Evolutionary conservation across 2,329 filamentous ascomycete genomes (phyloP), one percentile per base, ranked within the genome.

Genomic region (Colletotrichum acutatum): DNA sequence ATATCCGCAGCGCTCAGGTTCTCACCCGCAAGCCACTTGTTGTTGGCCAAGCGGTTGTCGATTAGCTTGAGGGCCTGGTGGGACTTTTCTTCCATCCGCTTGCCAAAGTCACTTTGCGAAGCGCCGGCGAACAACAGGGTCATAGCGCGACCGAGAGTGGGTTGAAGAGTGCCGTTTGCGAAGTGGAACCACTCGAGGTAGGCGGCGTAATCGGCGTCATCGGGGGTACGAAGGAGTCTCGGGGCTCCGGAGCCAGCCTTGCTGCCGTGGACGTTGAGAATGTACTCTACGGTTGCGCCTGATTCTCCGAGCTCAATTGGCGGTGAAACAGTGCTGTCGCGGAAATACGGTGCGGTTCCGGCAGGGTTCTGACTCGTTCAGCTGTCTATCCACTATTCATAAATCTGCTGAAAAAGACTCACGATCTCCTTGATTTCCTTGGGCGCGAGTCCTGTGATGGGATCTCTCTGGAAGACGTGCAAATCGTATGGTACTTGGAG

Each of bases 121-220:
- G 85, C 83, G 19, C 71, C 71, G 19, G 71, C 66, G 19, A 73
- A 71, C 26, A 73, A n/a, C 7, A 73, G 34, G 5, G 77, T 60
- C 78, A 89, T 79, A 5, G 77, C 78, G 14, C 84, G 80, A 5
- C 78, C 74, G 46, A 89, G 72, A 0, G 78, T 78, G 0, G 85
- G 80, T 75, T 82, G 80, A 4, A 89, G 81, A 2, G 79, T 85
- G 42, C 84, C 84, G 76, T 89, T 86, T 9, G 84, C 82, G 78
- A 86, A 92, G 78, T 92, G 89, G 77, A 90, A 88, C 90, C 90
- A 93, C 82, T 90, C 92, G 1, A 93, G 77, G 75, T 90, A 93
- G 63, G 90, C 86, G 2, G 89, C 82, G 74, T 91, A 93, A 57
- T 85, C 83, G 19, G 84, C 79, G 63, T 89, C 80, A 26, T 73